A percentile compares a stretch with the other conserved stretches of the same genome.
Evolutionary conservation across 2,329 filamentous ascomycete species (phyloP).

Genomic region (Tolypocladium pustulatum): DNA sequence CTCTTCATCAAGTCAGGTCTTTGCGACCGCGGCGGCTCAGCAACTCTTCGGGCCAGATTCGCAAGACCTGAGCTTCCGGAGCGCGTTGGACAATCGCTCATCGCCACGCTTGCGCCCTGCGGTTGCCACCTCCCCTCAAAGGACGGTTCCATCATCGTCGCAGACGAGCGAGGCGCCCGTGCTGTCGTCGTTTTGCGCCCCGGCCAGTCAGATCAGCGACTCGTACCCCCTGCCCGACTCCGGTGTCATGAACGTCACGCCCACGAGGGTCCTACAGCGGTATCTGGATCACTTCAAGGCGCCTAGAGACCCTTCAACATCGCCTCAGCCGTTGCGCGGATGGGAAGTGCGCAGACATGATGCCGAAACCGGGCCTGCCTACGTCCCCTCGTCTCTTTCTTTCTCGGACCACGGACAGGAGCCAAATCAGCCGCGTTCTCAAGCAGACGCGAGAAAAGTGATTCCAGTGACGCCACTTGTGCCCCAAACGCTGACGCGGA

Average conservation of each 20-base stretch:
- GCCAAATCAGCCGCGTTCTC: neutral
- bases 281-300: constrained; percentile 26
- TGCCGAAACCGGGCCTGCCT: neutral
- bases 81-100: constrained; percentile 32
- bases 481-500: neutral
- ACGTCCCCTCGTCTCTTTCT: constrained; percentile 16
- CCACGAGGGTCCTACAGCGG: constrained; percentile 38
- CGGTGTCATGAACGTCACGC: constrained; percentile 25
- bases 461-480: constrained; percentile 16
- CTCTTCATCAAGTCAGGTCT: constrained; percentile 5
- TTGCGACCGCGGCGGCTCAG: constrained; percentile 6
- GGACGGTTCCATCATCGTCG: neutral
- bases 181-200: constrained; percentile 28
- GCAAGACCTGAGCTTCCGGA: constrained; percentile 32
- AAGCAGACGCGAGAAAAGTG: constrained; percentile 2
- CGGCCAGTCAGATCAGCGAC: constrained; percentile 42
- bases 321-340: constrained; percentile 6
- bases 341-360: neutral
- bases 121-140: neutral
- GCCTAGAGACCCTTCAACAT: constrained; percentile 15
- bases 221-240: constrained; percentile 34
- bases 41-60: constrained; percentile 19
- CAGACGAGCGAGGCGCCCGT: constrained; percentile 7
- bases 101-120: constrained; percentile 14
- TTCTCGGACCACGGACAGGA: constrained; percentile 5